Evolutionary conservation across 495 filamentous ascomycete genomes (phyloP).

Genomic region (Talaromyces borbonicus): DNA sequence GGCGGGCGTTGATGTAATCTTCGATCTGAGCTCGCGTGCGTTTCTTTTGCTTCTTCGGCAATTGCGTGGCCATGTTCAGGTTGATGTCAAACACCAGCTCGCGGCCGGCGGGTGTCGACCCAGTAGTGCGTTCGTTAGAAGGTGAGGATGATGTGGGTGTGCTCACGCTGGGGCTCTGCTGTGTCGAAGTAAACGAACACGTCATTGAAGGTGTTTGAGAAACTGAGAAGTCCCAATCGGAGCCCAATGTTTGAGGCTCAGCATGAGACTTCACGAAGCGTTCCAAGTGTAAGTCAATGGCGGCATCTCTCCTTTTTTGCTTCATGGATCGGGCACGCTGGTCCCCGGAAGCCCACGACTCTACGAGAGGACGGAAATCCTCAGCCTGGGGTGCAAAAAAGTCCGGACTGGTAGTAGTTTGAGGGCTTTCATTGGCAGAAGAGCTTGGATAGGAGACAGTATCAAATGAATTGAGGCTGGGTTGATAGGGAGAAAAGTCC

Average conservation of each 20-base stretch:
- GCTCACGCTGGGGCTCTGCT: constrained; percentile 1
- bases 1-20: constrained; percentile 39
- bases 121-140: not conserved
- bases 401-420: not conserved
- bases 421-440: not conserved
- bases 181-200: not conserved
- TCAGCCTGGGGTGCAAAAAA: not conserved
- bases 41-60: constrained; percentile 38
- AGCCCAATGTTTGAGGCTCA: not conserved
- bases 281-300: constrained; percentile 34
- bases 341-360: constrained; percentile 20
- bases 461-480: not conserved
- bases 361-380: constrained; percentile 5
- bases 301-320: constrained; percentile 36
- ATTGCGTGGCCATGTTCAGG: constrained; percentile 34
- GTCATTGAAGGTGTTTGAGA: constrained; percentile 3
- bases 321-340: constrained; percentile 25
- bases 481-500: not conserved
- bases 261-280: constrained; percentile 22
- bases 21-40: constrained; percentile 36
- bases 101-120: constrained; percentile 14
- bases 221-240: not conserved
- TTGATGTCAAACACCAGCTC: constrained; percentile 40
- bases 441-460: not conserved
- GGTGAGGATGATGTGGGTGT: not conserved